Base-by-base conservation (phyloP, 176 grass and related monocot species). In the Raddia guianensis region DNA sequence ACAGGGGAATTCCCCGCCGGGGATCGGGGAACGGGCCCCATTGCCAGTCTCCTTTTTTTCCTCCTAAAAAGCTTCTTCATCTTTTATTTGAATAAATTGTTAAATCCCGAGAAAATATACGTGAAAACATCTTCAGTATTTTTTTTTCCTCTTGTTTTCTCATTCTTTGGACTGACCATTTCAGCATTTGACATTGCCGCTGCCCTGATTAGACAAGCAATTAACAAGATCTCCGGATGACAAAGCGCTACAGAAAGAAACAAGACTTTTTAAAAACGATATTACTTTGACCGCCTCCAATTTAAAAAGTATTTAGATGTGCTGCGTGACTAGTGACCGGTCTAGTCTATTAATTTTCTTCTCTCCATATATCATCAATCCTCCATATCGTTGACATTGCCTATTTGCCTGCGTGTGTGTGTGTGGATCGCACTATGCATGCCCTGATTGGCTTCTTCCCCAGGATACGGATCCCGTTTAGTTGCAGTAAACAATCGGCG, bases 101-200 rank as follows among this genome's bases (percentile, higher is more conserved):
- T 44, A 56, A 77, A 84, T 77, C 74, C 65, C 32, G 6, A 18
- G 46, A 27, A 77, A 71, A 78, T 70, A 77, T 84, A 12, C n/a
- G 49, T 57, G 19, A 50, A 3, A 52, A 73, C 1, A 5, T 21
- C n/a, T 34, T 54, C 49, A 35, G 27, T 14, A 9, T 8, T 20
- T 58, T 21, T n/a, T 2, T 13, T 66, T 16, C 27, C 27, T 27
- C 27, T 27, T 27, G 27, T 27, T 27, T 27, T 27, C 27, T 5
- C 18, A 10, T 19, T 43, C n/a, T 40, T 9, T 46, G 6, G 0
- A 12, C 12, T 48, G 59, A n/a, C 70, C 14, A 14, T 34, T 74
- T 58, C 51, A 27, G 76, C 63, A 61, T 65, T 87, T 80, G 77
- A 52, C 77, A 80, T 63, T 45, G 70, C 54, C 13, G 4, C 35